Percentiles rank a stretch among this genome's conserved stretches.
Conservation (phyloP, 495 filamentous ascomycete genomes). For the Neurospora sp. region DNA sequence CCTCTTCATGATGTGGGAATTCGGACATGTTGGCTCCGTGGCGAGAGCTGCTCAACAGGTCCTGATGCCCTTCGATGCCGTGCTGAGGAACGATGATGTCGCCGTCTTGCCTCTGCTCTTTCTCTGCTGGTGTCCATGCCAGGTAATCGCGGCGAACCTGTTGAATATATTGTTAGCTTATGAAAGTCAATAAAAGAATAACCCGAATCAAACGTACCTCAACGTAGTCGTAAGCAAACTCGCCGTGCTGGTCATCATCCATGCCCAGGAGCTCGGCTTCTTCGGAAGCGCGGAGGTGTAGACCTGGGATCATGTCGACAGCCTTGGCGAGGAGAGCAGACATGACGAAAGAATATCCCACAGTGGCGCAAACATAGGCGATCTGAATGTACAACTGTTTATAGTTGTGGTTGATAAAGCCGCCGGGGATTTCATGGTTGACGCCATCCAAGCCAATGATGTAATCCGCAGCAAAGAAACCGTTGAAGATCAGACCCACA, state of each 20-base stretch:
- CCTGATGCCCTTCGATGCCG: conserved; percentile 65
- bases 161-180: not conserved
- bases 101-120: conserved; percentile 53
- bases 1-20: not conserved
- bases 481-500: conserved; percentile 87
- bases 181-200: not conserved
- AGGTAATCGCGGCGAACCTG: conserved; percentile 87
- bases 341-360: conserved; percentile 73
- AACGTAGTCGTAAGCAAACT: conserved; percentile 99
- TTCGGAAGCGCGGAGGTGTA: conserved; percentile 83
- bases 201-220: conserved; percentile 37
- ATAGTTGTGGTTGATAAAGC: conserved; percentile 82
- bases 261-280: conserved; percentile 97
- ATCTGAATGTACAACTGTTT: conserved; percentile 86
- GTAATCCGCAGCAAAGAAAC: conserved; percentile 74
- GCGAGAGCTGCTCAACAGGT: conserved; percentile 13
- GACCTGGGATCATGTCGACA: conserved; percentile 81
- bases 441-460: conserved; percentile 92
- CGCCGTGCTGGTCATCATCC: conserved; percentile 97
- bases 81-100: conserved; percentile 62
- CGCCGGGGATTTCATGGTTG: conserved; percentile 67
- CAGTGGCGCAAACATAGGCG: conserved; percentile 71
- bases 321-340: conserved; percentile 70
- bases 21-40: conserved; percentile 1
- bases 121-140: conserved; percentile 88